These are phyloP conservation scores for Leucoagaricus sp. DNA, from an alignment of 1,284 basidiomycete genomes.

Conservation along the genomic window DNA sequence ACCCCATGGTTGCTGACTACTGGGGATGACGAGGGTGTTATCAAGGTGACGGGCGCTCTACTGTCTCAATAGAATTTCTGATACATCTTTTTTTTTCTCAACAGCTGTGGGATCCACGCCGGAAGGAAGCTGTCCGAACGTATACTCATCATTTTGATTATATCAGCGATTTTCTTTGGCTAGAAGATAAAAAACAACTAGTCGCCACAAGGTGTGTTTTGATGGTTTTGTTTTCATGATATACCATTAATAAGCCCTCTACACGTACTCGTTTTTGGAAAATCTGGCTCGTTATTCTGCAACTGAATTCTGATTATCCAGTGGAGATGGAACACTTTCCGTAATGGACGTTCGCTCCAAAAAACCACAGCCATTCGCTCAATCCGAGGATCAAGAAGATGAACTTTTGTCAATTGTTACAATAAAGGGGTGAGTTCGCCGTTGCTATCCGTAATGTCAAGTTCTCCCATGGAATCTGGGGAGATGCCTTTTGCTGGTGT, in stretches of 20 bases:
- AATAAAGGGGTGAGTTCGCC: conserved; percentile 71
- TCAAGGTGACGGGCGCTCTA: conserved; percentile 64
- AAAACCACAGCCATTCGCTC: conserved; percentile 71
- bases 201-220: conserved; percentile 76
- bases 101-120: conserved; percentile 89
- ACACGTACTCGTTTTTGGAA: neutral
- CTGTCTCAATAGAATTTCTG: conserved; percentile 6
- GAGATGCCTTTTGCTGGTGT: neutral
- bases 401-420: conserved; percentile 85
- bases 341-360: conserved; percentile 87
- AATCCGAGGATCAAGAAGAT: conserved; percentile 95
- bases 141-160: conserved; percentile 95
- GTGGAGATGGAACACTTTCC: conserved; percentile 90
- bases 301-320: conserved; percentile 31
- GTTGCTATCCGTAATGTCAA: conserved; percentile 8
- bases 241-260: neutral
- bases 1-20: conserved; percentile 75
- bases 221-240: neutral
- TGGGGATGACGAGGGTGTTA: conserved; percentile 92
- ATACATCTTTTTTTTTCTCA: conserved; percentile 5
- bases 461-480: neutral
- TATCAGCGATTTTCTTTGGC: conserved; percentile 91
- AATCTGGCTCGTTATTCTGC: conserved; percentile 6
- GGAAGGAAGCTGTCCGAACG: conserved; percentile 59
- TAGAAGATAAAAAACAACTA: conserved; percentile 83